phyloP scores from a whole-genome alignment of 345 rosid genomes.

The Microthlaspi erraticum region DNA sequence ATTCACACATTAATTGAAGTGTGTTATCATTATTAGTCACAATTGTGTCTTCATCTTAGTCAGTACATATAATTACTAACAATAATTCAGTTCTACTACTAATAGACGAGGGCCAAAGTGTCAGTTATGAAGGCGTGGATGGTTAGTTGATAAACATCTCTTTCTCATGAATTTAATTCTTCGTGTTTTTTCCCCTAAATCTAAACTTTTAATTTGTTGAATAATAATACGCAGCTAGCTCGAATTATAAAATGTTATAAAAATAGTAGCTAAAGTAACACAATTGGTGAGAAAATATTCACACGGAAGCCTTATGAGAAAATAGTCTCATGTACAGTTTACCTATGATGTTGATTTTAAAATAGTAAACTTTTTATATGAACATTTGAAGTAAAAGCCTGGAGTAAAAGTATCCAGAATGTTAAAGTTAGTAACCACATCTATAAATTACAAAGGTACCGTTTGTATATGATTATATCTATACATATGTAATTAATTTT shows the following conservation, averaged over 20 bases:
- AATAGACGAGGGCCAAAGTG: slow-evolving; percentile 33
- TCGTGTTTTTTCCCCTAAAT: not conserved
- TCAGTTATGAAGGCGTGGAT: slow-evolving; percentile 36
- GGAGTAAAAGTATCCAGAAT: not conserved
- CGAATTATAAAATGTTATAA: not conserved
- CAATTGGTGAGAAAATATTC: not conserved
- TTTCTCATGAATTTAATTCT: slow-evolving; percentile 31
- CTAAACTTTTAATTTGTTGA: not conserved
- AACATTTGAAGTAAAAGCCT: not conserved
- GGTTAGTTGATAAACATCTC: slow-evolving; percentile 43
- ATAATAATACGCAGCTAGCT: not conserved
- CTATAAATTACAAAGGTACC: not conserved
- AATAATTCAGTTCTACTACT: slow-evolving; percentile 24
- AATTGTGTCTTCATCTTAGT: slow-evolving; percentile 28
- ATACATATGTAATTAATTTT: not conserved
- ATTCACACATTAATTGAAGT: slow-evolving; percentile 22
- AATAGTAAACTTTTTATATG: not conserved
- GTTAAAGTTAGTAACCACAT: not conserved
- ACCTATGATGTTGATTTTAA: not conserved
- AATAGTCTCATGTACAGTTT: not conserved
- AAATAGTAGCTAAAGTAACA: slow-evolving; percentile 5
- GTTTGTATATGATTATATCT: not conserved
- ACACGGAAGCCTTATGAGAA: slow-evolving; percentile 5
- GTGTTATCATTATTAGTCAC: slow-evolving; percentile 29
- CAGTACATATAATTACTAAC: slow-evolving; percentile 26